Evolutionary conservation across 768 basidiomycete species (phyloP).

Genomic region (Suillus weaverae): DNA sequence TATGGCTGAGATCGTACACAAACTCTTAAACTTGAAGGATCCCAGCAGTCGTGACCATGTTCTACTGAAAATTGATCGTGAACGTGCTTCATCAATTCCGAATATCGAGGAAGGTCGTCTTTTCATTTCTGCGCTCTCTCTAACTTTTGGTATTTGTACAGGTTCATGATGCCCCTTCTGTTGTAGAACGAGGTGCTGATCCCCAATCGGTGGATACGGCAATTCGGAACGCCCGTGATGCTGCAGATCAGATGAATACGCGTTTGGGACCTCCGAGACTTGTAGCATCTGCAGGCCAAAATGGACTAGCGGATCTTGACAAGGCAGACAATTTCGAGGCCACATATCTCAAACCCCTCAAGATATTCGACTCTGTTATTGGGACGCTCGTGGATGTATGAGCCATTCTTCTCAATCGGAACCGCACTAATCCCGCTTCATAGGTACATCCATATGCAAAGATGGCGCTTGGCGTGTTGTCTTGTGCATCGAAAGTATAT

Average conservation of each 20-base stretch:
- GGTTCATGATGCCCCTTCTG: background rate
- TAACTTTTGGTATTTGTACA: background rate
- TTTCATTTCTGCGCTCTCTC: background rate
- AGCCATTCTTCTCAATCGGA: background rate
- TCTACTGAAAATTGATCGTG: background rate
- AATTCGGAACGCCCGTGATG: background rate
- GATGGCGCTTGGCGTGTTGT: conserved; percentile 5
- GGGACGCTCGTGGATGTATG: background rate
- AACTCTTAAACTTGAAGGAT: background rate
- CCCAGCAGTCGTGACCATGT: background rate
- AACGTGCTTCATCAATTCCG: background rate
- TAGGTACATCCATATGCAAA: conserved; percentile 11
- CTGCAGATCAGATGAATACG: background rate
- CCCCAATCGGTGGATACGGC: background rate
- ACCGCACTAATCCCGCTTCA: background rate
- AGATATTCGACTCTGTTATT: background rate
- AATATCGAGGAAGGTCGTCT: background rate
- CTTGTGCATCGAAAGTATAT: conserved; percentile 3
- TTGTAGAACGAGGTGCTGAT: background rate
- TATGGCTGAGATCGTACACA: background rate
- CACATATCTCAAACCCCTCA: conserved; percentile 2
- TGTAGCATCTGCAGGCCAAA: background rate
- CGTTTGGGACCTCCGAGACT: background rate
- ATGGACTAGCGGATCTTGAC: background rate
- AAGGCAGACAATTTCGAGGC: background rate